phyloP scores from a whole-genome alignment of 2,329 filamentous ascomycete species.

The Penicillium frequentans region DNA sequence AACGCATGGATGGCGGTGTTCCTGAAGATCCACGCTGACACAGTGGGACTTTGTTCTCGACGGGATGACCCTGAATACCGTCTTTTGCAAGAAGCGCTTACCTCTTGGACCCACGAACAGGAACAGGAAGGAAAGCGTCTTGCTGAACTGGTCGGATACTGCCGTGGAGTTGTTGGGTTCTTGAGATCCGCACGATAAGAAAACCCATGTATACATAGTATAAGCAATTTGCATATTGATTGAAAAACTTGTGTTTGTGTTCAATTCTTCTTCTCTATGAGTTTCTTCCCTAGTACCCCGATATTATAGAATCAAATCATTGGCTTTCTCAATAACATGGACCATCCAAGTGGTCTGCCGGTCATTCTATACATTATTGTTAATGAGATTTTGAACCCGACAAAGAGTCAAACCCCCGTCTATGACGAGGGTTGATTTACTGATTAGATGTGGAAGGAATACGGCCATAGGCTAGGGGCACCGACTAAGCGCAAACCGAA shows the following conservation, averaged over 20 bases:
- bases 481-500: background rate
- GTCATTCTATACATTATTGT: too few relatives aligned
- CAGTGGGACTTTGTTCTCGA: slow-evolving; percentile 48
- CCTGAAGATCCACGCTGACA: slow-evolving; percentile 71
- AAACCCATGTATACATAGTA: background rate
- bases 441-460: too few relatives aligned
- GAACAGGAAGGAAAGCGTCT: slow-evolving; percentile 70
- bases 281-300: too few relatives aligned
- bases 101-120: slow-evolving; percentile 71
- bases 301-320: too few relatives aligned
- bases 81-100: slow-evolving; percentile 59
- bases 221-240: background rate
- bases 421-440: too few relatives aligned
- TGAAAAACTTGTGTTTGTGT: background rate
- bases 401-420: too few relatives aligned
- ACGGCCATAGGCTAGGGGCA: too few relatives aligned
- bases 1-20: slow-evolving; percentile 99
- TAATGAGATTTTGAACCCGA: too few relatives aligned
- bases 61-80: slow-evolving; percentile 47
- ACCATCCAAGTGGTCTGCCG: too few relatives aligned
- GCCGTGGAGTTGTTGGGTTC: slow-evolving; percentile 80
- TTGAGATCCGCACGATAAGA: slow-evolving; percentile 58
- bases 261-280: background rate
- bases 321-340: too few relatives aligned
- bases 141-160: slow-evolving; percentile 79